Base-by-base conservation (phyloP, 345 rosid species). In the Firmiana major region DNA sequence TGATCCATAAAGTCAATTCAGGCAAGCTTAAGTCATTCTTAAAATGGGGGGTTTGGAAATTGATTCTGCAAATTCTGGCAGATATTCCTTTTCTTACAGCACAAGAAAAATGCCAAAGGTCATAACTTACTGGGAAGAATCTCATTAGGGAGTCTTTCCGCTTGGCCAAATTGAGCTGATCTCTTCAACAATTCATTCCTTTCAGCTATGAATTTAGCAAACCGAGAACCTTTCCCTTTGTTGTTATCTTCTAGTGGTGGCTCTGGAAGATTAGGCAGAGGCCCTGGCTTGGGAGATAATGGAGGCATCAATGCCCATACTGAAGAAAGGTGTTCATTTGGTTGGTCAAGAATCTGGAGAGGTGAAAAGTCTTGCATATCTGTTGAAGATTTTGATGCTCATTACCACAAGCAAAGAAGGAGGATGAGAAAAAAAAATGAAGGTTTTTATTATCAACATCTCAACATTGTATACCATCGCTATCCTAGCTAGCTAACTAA, bases 261-360 rank as follows among this genome's bases (percentile, higher is more conserved):
- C 54, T 84, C 79, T 0, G 87, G 91, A 46, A 83, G 78, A 76
- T 71, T 65, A 34, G 86, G 87, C n/a, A 82, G 74, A 71, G 90
- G 90, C 38, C 63, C 78, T 40, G 79, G 86, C 87, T 86, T 85
- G 16, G 91, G 89, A 72, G 94, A 76, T 46, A 89, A 80, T 7
- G 90, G 86, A 10, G 96, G 93, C 88, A 91, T 85, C 84, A 92
- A 79, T 11, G 91, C 91, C 97, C 98, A 91, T 31, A 92, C 84
- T 0, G 90, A 85, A 26, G 98, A 86, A 34, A 92, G 88, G 40
- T 87, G 80, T 55, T 89, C 80, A 63, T 90, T 83, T 48, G 92
- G 92, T 73, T 77, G 88, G 79, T 91, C 97, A 24, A 94, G 91
- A 80, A 82, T 77, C 77, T 88, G 84, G 51, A 92, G 87, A 69